Evolutionary conservation across 2,329 filamentous ascomycete genomes (phyloP), one percentile per base, ranked within the genome.

Genomic region (Ceratocystis cacaofunesta): DNA sequence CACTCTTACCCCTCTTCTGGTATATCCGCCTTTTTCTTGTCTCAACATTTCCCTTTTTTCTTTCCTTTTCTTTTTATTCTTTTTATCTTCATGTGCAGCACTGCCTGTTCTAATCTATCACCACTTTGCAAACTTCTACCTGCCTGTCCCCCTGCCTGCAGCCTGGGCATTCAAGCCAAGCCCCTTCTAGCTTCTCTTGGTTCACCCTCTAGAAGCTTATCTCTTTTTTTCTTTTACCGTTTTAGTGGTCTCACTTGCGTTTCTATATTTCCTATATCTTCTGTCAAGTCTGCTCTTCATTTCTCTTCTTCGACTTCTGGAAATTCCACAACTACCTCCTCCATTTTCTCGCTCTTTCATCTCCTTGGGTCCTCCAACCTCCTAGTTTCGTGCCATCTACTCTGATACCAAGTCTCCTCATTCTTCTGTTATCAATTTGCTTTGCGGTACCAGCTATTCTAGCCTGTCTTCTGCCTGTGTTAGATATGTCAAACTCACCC

Each of bases 31-130:
- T 19, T 48, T 41, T 41, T 46, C 60, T 44, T 44, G 44, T 62
- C 60, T 62, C 44, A 44, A 44, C 44, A 44, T 62, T 44, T 61
- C 58, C 25, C 19, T 15, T 44, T 32, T 61, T 61, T 63, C 17
- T n/a, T 60, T 32, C 57, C 55, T 43, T 64, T 52, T 58, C 52
- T 32, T 41, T 43, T 66, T 48, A 30, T 63, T 60, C 55, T 61
- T 44, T 57, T 48, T 66, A 41, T 41, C 48, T 63, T 52, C 22
- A 17, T 48, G 28, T 58, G 17, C 55, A 32, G 55, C 30, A 25
- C 55, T 36, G 55, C 55, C 12, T 58, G 55, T 58, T 41, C 30
- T 36, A 58, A 30, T 58, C 30, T 36, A 58, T 58, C 57, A 50
- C 44, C 32, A 52, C 48, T 64, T 43, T 28, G 48, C 48, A 25